phyloP scores from a whole-genome alignment of 805 yeast genomes.

The Myxozyma vanderwaltii region DNA sequence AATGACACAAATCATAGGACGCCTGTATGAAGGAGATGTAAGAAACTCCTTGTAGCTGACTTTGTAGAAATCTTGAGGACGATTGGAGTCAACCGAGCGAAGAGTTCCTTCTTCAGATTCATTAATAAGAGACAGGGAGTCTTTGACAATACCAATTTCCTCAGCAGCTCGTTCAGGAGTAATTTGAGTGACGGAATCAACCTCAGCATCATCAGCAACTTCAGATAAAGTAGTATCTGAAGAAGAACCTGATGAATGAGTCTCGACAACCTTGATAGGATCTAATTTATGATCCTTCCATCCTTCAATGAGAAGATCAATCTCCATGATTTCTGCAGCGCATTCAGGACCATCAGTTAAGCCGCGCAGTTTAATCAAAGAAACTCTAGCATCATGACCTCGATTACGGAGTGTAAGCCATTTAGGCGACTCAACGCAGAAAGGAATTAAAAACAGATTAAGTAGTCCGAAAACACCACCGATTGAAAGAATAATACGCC shows the following conservation, averaged over 20 bases:
- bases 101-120: constrained; percentile 31
- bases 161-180: constrained; percentile 3
- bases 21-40: constrained; percentile 52
- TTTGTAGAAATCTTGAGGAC: constrained; percentile 22
- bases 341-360: constrained; percentile 29
- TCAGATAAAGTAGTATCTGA: constrained; percentile 29
- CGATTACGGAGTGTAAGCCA: constrained; percentile 66
- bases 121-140: constrained; percentile 1
- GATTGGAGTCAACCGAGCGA: constrained; percentile 27
- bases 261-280: background rate
- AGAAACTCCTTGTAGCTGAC: constrained; percentile 48
- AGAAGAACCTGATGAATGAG: constrained; percentile 8
- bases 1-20: constrained; percentile 66
- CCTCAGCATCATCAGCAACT: constrained; percentile 9
- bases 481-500: constrained; percentile 71
- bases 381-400: constrained; percentile 47
- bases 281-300: constrained; percentile 24
- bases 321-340: constrained; percentile 21
- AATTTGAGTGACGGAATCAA: constrained; percentile 8
- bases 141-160: background rate
- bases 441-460: constrained; percentile 49
- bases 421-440: constrained; percentile 74
- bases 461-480: constrained; percentile 59
- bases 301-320: constrained; percentile 26
- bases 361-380: constrained; percentile 45